These are phyloP conservation scores for Seminavis robusta DNA, from an alignment of 108 stramenopile genomes.

Conservation along the genomic window DNA sequence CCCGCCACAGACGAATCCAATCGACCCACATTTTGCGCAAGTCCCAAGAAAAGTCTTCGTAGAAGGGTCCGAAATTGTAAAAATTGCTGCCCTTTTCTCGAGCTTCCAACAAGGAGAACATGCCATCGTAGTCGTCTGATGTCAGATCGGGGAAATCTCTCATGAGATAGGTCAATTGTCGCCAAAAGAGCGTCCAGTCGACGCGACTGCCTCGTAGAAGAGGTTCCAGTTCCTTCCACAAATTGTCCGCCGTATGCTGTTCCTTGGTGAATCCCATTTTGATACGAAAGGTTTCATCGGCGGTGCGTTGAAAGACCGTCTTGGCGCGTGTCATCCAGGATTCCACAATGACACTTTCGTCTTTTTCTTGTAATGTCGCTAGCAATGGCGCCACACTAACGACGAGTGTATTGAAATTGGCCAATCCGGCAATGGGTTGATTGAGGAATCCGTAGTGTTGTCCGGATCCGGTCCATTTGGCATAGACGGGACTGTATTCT, in stretches of 20 bases:
- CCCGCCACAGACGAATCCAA: background rate
- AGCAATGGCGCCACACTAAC: slow-evolving; percentile 52
- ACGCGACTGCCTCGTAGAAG: slow-evolving; percentile 27
- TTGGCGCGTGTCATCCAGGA: slow-evolving; percentile 25
- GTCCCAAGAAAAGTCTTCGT: slow-evolving; percentile 23
- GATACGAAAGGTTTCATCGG: slow-evolving; percentile 29
- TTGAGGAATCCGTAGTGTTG: slow-evolving; percentile 77
- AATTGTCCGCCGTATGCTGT: slow-evolving; percentile 16
- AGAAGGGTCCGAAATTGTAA: slow-evolving; percentile 39
- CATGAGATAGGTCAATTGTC: slow-evolving; percentile 46
- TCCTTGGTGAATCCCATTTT: slow-evolving; percentile 49
- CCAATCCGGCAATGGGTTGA: slow-evolving; percentile 68
- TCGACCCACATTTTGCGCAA: background rate
- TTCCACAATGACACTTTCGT: slow-evolving; percentile 12
- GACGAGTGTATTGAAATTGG: slow-evolving; percentile 59
- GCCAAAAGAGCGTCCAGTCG: slow-evolving; percentile 68
- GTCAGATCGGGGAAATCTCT: slow-evolving; percentile 18
- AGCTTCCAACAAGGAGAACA: slow-evolving; percentile 31
- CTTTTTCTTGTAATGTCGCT: slow-evolving; percentile 20
- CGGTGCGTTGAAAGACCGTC: slow-evolving; percentile 30
- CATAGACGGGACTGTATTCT: slow-evolving; percentile 61
- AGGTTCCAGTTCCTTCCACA: slow-evolving; percentile 50
- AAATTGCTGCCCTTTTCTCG: slow-evolving; percentile 16
- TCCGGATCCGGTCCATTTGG: slow-evolving; percentile 69
- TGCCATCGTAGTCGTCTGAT: slow-evolving; percentile 26